Evolutionary conservation across 225 moss, liverwort and hornwort species (phyloP), one percentile per base, ranked within the genome.

Genomic region (Sphagnum tenellum): DNA sequence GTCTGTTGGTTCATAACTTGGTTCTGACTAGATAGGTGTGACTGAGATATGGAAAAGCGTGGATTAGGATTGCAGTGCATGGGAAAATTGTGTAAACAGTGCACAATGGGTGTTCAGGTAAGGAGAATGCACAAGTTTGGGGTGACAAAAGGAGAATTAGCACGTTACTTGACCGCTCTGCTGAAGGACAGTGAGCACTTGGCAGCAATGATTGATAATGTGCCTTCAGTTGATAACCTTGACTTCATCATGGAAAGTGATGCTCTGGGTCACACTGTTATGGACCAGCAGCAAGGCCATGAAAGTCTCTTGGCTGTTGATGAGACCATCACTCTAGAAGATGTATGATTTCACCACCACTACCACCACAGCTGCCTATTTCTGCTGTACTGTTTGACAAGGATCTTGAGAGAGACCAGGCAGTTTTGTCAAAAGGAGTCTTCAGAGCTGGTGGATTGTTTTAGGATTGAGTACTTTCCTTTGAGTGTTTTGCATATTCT

Each of bases 211-310:
- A 87, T 98, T 72, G 93, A 98, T 63, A 98, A 98, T 61, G 98
- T 98, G 51, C 98, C 98, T 57, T 98, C 98, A 62, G 90, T 98
- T 78, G 98, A 98, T 77, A 98, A 98, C 71, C 76, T 98, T 62
- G 98, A 98, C 76, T 98, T 98, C 51, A 90, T 98, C 7, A 98
- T 98, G 98, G 98, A 98, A 79, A 98, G 93, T 71, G 93, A 98
- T 90, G 93, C 93, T 49, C 79, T 98, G 50, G 78, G 84, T 47
- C 98, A 98, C 72, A 98, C 89, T 71, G 98, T 98, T 44, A 98
- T 98, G 98, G 98, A 98, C 69, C 98, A 98, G 76, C 93, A 98
- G 68, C 98, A 98, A 79, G 98, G 93, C 50, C 98, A 98, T 70
- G 98, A 98, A 68, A 90, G 93, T 75, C 75, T 98, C 44, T 66